phyloP scores from a whole-genome alignment of 805 yeast genomes.

The Clavispora asparagi region DNA sequence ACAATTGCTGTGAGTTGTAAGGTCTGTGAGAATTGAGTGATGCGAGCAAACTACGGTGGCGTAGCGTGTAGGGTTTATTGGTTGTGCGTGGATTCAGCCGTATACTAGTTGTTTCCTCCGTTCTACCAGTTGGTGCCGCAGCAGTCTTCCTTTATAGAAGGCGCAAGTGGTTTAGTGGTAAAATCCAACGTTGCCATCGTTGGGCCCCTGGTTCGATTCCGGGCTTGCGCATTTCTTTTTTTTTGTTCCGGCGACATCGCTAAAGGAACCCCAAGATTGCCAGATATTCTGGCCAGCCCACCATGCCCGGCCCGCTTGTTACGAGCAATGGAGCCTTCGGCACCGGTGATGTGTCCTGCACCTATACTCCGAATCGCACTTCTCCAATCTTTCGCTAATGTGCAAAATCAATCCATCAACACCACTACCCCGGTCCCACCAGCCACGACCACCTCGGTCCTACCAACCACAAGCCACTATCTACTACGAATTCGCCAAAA shows the following conservation, averaged over 20 bases:
- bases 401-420: neutral
- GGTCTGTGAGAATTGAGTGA: too few relatives aligned
- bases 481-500: neutral
- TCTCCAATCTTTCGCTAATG: neutral
- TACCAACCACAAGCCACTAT: neutral
- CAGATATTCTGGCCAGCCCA: too few relatives aligned
- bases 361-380: neutral
- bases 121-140: too few relatives aligned
- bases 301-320: neutral
- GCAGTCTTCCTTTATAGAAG: neutral
- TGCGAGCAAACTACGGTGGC: too few relatives aligned
- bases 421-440: neutral
- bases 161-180: conserved; percentile 17
- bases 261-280: too few relatives aligned
- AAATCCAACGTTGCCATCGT: conserved; percentile 18
- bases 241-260: too few relatives aligned
- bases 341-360: neutral
- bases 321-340: neutral
- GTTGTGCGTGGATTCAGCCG: too few relatives aligned
- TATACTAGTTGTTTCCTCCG: too few relatives aligned
- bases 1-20: too few relatives aligned
- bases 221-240: conserved; percentile 13
- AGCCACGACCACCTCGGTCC: neutral
- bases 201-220: conserved; percentile 19
- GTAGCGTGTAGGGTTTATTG: too few relatives aligned